Percentiles rank a stretch among this genome's conserved stretches.
Conservation (phyloP, 2,329 filamentous ascomycete species). For the Pseudogymnoascus sp. region DNA sequence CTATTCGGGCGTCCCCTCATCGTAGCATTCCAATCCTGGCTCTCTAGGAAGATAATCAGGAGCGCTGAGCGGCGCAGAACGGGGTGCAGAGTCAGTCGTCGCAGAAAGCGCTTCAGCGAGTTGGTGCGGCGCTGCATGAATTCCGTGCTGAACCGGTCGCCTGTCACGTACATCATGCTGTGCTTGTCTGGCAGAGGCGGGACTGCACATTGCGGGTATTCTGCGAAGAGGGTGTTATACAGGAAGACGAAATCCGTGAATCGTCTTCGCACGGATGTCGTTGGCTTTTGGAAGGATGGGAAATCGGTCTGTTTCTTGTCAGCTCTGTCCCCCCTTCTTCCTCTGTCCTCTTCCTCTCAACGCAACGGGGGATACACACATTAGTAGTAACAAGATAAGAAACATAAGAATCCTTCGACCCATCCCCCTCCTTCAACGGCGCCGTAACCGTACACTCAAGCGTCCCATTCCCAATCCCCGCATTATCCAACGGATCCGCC, state of each 20-base stretch:
- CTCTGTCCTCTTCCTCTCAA: background rate
- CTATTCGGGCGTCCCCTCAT: constrained; percentile 73
- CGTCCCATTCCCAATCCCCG: constrained; percentile 59
- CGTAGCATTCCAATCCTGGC: constrained; percentile 89
- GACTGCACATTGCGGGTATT: constrained; percentile 86
- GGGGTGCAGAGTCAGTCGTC: constrained; percentile 78
- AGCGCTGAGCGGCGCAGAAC: constrained; percentile 75
- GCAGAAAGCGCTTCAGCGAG: constrained; percentile 85
- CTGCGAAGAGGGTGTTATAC: constrained; percentile 78
- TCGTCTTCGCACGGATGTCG: constrained; percentile 73
- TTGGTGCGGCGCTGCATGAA: constrained; percentile 84
- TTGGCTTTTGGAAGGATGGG: constrained; percentile 77
- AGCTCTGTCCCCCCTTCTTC: constrained; percentile 14
- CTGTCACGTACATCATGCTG: constrained; percentile 97
- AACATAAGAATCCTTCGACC: constrained; percentile 92
- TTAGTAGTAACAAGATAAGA: constrained; percentile 91
- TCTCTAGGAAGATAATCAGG: constrained; percentile 84
- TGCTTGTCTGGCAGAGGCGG: constrained; percentile 96
- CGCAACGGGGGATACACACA: constrained; percentile 39
- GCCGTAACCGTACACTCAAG: constrained; percentile 76
- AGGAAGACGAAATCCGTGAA: constrained; percentile 98
- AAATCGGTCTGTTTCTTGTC: constrained; percentile 66
- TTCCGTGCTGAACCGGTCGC: constrained; percentile 87
- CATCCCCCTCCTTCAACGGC: constrained; percentile 90
- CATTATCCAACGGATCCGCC: constrained; percentile 40